Conservation (phyloP, 352 stramenopile species). For the Phytophthora agathidicida region DNA sequence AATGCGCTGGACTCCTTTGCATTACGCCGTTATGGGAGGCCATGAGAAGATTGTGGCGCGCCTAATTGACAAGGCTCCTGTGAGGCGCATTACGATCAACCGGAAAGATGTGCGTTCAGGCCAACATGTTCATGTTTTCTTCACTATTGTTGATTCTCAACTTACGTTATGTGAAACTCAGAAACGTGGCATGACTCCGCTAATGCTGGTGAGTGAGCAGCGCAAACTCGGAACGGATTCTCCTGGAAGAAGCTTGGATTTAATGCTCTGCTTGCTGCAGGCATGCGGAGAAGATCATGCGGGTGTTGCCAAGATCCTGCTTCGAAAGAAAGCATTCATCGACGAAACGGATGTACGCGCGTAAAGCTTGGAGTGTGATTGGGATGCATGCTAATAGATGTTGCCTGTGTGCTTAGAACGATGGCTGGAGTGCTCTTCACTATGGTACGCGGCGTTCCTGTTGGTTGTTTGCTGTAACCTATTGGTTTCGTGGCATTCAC, state of each 20-base stretch:
- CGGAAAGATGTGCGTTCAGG: slow-evolving; percentile 71
- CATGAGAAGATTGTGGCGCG: slow-evolving; percentile 56
- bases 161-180: slow-evolving; percentile 8
- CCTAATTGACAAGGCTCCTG: slow-evolving; percentile 72
- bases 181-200: slow-evolving; percentile 78
- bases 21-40: slow-evolving; percentile 81
- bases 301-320: slow-evolving; percentile 55
- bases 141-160: background rate
- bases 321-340: slow-evolving; percentile 78
- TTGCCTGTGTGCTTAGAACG: slow-evolving; percentile 45
- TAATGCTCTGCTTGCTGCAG: slow-evolving; percentile 22
- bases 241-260: background rate
- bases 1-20: slow-evolving; percentile 81
- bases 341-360: slow-evolving; percentile 77
- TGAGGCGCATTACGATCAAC: slow-evolving; percentile 82
- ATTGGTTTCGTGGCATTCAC: slow-evolving; percentile 2
- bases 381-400: slow-evolving; percentile 12
- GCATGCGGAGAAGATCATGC: slow-evolving; percentile 78
- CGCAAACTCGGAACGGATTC: too few relatives aligned
- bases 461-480: slow-evolving; percentile 6
- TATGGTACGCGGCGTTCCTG: slow-evolving; percentile 54
- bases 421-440: slow-evolving; percentile 79
- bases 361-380: background rate
- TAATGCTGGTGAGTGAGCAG: slow-evolving; percentile 64
- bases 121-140: too few relatives aligned